A percentile compares a stretch with the other conserved stretches of the same genome.
These are phyloP conservation scores for Coemansia sp. DNA, from an alignment of 192 early-diverging fungal species.

Conservation along the genomic window DNA sequence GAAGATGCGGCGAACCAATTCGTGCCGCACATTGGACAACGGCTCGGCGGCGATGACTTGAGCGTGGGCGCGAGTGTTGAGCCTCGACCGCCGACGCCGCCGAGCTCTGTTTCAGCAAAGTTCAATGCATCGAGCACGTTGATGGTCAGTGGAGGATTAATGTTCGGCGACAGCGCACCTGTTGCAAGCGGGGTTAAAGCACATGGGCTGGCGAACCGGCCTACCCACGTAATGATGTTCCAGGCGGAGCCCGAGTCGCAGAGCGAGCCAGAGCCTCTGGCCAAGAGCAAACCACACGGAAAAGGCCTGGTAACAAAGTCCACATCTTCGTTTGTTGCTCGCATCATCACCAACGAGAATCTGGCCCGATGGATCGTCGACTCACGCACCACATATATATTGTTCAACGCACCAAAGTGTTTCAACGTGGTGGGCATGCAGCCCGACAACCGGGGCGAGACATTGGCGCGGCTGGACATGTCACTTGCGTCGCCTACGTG, in stretches of 20 bases:
- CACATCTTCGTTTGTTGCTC: constrained; percentile 69
- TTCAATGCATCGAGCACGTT: constrained; percentile 30
- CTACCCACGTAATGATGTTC: constrained; percentile 33
- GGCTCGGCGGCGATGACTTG: constrained; percentile 39
- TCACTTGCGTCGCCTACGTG: constrained; percentile 75
- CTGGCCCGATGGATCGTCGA: constrained; percentile 50
- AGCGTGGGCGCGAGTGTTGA: constrained; percentile 20
- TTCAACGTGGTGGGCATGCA: constrained; percentile 34
- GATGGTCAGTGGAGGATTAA: constrained; percentile 32
- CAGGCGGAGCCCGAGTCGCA: background rate
- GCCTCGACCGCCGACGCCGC: background rate
- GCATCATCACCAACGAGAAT: constrained; percentile 71
- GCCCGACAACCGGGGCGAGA: constrained; percentile 54
- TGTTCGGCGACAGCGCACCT: constrained; percentile 18
- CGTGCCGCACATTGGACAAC: constrained; percentile 28
- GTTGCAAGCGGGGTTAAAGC: background rate
- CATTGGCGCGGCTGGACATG: constrained; percentile 77
- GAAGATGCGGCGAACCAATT: constrained; percentile 55
- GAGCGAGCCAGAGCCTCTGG: background rate
- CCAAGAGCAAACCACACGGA: constrained; percentile 47
- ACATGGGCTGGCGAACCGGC: constrained; percentile 27
- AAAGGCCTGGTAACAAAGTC: constrained; percentile 72
- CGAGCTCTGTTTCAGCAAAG: constrained; percentile 8
- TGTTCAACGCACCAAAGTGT: constrained; percentile 41
- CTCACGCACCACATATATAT: constrained; percentile 16